Evolutionary conservation across 192 early-diverging fungal genomes (phyloP), one percentile per base, ranked within the genome.

Genomic region (Podila horticola): DNA sequence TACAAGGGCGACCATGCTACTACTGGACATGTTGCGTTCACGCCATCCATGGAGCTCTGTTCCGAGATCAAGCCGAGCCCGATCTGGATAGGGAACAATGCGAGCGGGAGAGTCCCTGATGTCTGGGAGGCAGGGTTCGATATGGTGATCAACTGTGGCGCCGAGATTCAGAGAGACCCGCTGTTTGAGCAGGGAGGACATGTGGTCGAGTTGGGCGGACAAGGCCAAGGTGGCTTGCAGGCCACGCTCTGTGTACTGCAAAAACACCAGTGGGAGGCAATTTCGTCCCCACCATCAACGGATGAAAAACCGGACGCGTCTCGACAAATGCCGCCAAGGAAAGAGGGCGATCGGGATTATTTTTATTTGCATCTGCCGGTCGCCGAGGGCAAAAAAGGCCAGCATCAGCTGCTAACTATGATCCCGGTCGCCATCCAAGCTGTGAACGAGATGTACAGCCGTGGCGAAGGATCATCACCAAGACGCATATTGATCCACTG

Each of bases 321-420:
- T 8, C 20, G n/a, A 9, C 5, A n/a, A 1, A 26, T 11, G 22
- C 69, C 64, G 13, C 5, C 34, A 15, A 24, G n/a, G 15, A 52
- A 9, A 29, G 17, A 65, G 1, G 58, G 19, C 24, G 57, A 22
- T 7, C 67, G 72, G 28, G 48, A 73, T 10, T 69, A 45, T 29
- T 66, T 66, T 13, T 96, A 95, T 76, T 49, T 96, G 31, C 92
- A 88, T 67, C 66, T 97, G 59, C 82, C 89, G 6, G 95, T 97
- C 62, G 93, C 93, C 0, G 94, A 96, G 71, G 94, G 96, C n/a
- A 97, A 97, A 76, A 91, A 90, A 61, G 96, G 96, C 7, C 94
- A 95, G 79, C 79, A 89, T 30, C 84, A 72, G 30, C 86, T 97
- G 29, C 79, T 76, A 20, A 74, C 75, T 29, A 85, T 70, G 33